Conservation (phyloP, 2,329 filamentous ascomycete genomes). For the Biscogniauxia marginata region DNA sequence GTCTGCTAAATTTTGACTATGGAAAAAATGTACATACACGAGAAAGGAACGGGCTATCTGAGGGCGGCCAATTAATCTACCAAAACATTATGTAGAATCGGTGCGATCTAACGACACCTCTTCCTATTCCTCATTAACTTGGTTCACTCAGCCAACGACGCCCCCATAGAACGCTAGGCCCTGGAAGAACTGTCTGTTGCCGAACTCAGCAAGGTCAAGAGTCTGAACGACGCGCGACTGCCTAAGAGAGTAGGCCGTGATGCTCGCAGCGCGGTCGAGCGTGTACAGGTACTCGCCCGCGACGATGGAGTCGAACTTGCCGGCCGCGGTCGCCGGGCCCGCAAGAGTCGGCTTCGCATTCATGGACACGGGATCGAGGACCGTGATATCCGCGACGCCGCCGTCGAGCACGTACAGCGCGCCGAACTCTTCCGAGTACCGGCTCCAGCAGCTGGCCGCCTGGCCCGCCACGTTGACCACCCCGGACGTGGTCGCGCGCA, state of each 20-base stretch:
- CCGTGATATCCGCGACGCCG: constrained; percentile 36
- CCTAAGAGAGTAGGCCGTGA: constrained; percentile 8
- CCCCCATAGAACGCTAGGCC: constrained; percentile 16
- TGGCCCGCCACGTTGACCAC: constrained; percentile 36
- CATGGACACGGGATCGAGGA: constrained; percentile 37
- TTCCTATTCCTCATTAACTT: no score
- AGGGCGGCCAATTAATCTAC: no score
- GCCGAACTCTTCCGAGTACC: constrained; percentile 32
- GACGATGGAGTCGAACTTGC: constrained; percentile 37
- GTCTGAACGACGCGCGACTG: constrained; percentile 4
- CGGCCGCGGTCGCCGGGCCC: constrained; percentile 33
- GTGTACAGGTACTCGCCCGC: constrained; percentile 41
- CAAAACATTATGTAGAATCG: no score
- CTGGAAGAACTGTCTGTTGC: constrained; percentile 8
- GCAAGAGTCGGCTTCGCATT: constrained; percentile 31
- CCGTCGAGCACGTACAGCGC: constrained; percentile 43
- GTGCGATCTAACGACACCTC: no score
- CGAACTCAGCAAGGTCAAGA: constrained; percentile 8
- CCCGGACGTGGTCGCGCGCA: constrained; percentile 26
- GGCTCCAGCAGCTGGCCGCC: constrained; percentile 42
- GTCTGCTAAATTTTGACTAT: no score
- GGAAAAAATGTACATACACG: no score
- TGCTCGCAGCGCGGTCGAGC: constrained; percentile 19
- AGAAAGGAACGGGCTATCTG: no score
- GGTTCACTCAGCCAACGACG: not conserved